Evolutionary conservation across 2,329 filamentous ascomycete genomes (phyloP).

Genomic region (Ceratocystis alfenasii): DNA sequence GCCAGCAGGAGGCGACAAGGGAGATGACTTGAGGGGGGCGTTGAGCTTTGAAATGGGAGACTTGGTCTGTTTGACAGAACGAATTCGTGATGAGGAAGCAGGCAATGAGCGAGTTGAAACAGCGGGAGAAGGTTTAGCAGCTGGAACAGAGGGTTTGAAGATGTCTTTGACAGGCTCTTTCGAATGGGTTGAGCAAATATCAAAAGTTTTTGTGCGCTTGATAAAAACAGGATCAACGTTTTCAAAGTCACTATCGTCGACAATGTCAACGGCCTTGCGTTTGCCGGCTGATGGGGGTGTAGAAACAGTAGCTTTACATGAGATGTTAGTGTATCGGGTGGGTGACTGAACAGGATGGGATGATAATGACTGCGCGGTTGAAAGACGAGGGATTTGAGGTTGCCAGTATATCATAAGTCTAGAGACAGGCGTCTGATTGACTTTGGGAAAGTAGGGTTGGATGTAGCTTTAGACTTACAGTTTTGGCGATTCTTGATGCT

Average conservation of each 20-base stretch:
- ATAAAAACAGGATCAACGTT: constrained; percentile 50
- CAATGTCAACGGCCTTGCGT: constrained; percentile 44
- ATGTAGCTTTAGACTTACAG: constrained; percentile 38
- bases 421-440: background rate
- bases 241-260: constrained; percentile 43
- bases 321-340: constrained; percentile 12
- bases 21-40: constrained; percentile 37
- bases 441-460: background rate
- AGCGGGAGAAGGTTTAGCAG: constrained; percentile 26
- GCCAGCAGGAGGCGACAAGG: constrained; percentile 50
- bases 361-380: background rate
- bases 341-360: constrained; percentile 28
- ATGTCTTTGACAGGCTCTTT: constrained; percentile 34
- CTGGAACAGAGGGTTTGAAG: constrained; percentile 37
- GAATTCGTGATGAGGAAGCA: constrained; percentile 31
- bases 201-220: constrained; percentile 45
- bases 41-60: constrained; percentile 39
- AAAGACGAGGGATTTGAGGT: background rate
- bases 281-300: constrained; percentile 36
- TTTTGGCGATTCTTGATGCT: constrained; percentile 70
- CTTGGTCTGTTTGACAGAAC: constrained; percentile 40
- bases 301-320: constrained; percentile 5
- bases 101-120: constrained; percentile 28
- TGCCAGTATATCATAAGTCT: constrained; percentile 2
- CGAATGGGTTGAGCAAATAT: constrained; percentile 28